Evolutionary conservation across 306 rosid species (phyloP), one percentile per base, ranked within the genome.

Genomic region (Astragalus glycyphyllos): DNA sequence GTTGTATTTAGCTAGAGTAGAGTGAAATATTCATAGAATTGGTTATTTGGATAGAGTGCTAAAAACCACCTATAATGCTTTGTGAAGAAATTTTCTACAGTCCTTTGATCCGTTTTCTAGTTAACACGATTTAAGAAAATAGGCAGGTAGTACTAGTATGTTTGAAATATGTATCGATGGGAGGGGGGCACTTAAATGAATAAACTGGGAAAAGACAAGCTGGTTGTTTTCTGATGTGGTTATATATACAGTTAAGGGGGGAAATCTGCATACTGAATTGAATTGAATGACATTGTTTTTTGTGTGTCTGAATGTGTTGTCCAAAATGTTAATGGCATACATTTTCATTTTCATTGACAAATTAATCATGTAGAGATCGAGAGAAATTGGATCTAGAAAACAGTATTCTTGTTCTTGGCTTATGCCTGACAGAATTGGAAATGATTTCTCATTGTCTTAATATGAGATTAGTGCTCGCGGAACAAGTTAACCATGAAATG

Each of bases 401-500:
- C 23, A 20, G 23, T 20, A 20, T 20, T 20, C 23, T 26, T 26
- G 31, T 2, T 67, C 48, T 15, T 50, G 34, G 35, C 47, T 26
- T 15, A 48, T 67, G 48, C 31, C 31, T 44, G 34, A 48, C 6
- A 3, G 47, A 67, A 8, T 67, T 29, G 31, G 35, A 65, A 51
- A 48, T 47, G 20, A 46, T 31, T 29, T 47, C 50, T 67, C 37
- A 35, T 12, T 67, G 37, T 68, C 61, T 16, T 68, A 45, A 11
- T 37, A 49, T 35, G 45, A 37, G 15, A 31, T 47, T 65, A 31
- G 16, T 8, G 15, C 59, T 66, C 13, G 7, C 26, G n/a, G 15
- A 38, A 23, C 41, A 2, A 64, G 26, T 58, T 41, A 42, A 62
- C 50, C 35, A 41, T 17, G n/a, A 34, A 49, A 11, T 35, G 35